A percentile compares a stretch with the other conserved stretches of the same genome.
Conservation (phyloP, 257 asterid species). For the Capsicum baccatum region DNA sequence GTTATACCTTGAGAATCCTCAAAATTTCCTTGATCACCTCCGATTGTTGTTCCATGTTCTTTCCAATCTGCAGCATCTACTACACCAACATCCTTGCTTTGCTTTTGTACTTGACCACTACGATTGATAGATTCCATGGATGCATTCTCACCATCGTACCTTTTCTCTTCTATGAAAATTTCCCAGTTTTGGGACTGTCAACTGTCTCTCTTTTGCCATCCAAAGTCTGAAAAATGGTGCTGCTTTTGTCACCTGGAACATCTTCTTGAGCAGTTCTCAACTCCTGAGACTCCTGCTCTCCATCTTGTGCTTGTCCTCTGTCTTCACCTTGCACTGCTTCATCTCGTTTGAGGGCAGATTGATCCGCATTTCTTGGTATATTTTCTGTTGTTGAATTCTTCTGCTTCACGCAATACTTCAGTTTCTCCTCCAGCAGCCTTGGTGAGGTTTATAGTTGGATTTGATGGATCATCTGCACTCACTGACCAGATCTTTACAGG, state of each 20-base stretch:
- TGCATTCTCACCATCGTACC: background rate
- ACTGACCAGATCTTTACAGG: slow-evolving; percentile 43
- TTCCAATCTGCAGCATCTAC: background rate
- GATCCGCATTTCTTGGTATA: background rate
- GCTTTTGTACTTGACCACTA: slow-evolving; percentile 22
- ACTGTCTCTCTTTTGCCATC: slow-evolving; percentile 3
- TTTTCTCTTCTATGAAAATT: slow-evolving; percentile 26
- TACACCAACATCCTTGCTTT: background rate
- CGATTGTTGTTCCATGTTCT: background rate
- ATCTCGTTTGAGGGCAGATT: slow-evolving; percentile 14
- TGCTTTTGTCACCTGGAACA: slow-evolving; percentile 21
- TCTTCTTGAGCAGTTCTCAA: slow-evolving; percentile 31
- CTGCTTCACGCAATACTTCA: background rate
- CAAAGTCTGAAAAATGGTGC: background rate
- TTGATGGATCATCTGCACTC: slow-evolving; percentile 44
- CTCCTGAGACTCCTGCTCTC: slow-evolving; percentile 33
- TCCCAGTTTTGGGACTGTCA: background rate
- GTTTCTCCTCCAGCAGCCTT: slow-evolving; percentile 13
- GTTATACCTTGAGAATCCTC: background rate
- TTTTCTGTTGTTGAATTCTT: slow-evolving; percentile 18
- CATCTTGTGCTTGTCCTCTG: slow-evolving; percentile 2
- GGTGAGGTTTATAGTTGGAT: slow-evolving; percentile 29
- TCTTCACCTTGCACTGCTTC: slow-evolving; percentile 31
- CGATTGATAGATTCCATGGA: slow-evolving; percentile 23
- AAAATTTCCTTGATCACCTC: background rate